phyloP scores from a whole-genome alignment of 2,329 filamentous ascomycete genomes.

The Apiospora hydei region DNA sequence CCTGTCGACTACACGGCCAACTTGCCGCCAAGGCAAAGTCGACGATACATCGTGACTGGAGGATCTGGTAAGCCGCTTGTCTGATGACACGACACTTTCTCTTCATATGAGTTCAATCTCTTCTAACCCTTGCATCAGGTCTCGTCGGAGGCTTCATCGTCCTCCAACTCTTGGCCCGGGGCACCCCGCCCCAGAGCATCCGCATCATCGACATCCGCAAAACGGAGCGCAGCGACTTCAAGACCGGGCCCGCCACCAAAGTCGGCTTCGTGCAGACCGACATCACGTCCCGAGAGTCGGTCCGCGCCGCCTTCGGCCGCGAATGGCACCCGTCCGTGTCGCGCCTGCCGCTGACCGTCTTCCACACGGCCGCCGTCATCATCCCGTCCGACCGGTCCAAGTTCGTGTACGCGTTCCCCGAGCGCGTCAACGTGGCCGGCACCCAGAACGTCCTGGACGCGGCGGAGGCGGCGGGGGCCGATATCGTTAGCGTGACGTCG shows the following conservation, averaged over 20 bases:
- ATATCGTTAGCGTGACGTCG: constrained; percentile 60
- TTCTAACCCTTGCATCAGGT: constrained; percentile 42
- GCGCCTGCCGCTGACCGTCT: constrained; percentile 59
- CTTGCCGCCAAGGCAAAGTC: constrained; percentile 44
- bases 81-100: too few species aligned
- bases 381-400: constrained; percentile 56
- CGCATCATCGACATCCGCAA: constrained; percentile 60
- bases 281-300: constrained; percentile 54
- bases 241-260: constrained; percentile 40
- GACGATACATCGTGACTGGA: constrained; percentile 47
- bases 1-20: constrained; percentile 41
- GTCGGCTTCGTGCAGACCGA: constrained; percentile 57
- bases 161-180: constrained; percentile 59
- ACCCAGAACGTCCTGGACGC: constrained; percentile 57
- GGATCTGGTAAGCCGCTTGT: constrained; percentile 33
- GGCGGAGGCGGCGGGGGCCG: constrained; percentile 53
- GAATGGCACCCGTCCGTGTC: constrained; percentile 53
- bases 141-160: constrained; percentile 64
- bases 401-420: constrained; percentile 52
- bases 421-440: constrained; percentile 58
- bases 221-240: constrained; percentile 52
- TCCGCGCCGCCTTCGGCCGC: constrained; percentile 53
- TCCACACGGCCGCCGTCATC: constrained; percentile 64
- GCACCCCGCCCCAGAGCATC: constrained; percentile 57
- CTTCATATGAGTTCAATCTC: neutral